Evolutionary conservation across 2,329 filamentous ascomycete species (phyloP).

Genomic region (Fusarium sp.): DNA sequence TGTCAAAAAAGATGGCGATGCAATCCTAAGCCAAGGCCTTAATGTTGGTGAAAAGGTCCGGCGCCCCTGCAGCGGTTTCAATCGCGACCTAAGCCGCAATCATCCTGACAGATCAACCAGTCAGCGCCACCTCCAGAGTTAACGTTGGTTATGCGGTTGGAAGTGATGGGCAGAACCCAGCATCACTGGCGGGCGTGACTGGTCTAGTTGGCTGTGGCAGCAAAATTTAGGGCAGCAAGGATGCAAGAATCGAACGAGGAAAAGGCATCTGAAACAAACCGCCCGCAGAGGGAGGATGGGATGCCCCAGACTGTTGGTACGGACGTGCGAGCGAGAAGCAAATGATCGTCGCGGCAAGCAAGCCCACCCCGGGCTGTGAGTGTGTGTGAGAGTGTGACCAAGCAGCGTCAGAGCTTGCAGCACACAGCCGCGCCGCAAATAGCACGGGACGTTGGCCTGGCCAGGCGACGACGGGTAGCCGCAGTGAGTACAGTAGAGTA

Average conservation of each 20-base stretch:
- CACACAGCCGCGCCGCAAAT: constrained; percentile 47
- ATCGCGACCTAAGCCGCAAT: neutral
- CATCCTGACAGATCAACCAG: constrained; percentile 3
- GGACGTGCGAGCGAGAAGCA: constrained; percentile 33
- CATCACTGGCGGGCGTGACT: neutral
- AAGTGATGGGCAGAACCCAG: neutral
- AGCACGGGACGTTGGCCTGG: constrained; percentile 25
- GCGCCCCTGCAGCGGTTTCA: neutral
- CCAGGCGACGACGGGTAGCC: neutral
- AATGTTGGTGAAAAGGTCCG: neutral
- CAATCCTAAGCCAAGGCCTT: neutral
- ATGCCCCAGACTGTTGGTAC: constrained; percentile 46
- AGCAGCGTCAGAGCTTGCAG: constrained; percentile 14
- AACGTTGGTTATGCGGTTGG: neutral
- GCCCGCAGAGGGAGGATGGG: constrained; percentile 36
- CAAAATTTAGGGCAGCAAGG: constrained; percentile 29
- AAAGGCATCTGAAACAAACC: constrained; percentile 42
- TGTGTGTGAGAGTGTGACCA: constrained; percentile 4
- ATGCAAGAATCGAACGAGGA: constrained; percentile 48
- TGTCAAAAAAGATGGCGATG: neutral
- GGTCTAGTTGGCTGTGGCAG: constrained; percentile 2
- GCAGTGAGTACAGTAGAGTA: neutral
- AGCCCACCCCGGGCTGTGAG: constrained; percentile 29
- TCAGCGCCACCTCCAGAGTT: constrained; percentile 6
- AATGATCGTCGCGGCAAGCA: constrained; percentile 47